Base-by-base conservation (phyloP, 2,329 filamentous ascomycete genomes). In the Mycosphaerella sp. region DNA sequence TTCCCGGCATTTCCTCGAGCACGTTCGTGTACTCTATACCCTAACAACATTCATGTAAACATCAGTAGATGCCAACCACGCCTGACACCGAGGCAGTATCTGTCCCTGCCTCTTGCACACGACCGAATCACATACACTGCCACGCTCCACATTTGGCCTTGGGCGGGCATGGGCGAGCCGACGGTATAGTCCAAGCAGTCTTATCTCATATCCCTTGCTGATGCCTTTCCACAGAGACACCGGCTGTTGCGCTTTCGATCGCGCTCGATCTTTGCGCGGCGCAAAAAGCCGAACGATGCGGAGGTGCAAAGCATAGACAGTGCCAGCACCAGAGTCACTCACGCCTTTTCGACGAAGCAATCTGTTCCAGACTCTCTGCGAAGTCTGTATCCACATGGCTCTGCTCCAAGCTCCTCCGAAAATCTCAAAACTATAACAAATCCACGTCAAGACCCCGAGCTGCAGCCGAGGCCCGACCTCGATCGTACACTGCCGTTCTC, bases 301-400 rank as follows among this genome's bases (percentile, higher is more conserved):
- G 45, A 48, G 18, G 36, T 41, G 36, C 21, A 25, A 14, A 48
- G 36, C 37, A 41, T 48, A 41, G 45, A 48, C 16, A 48, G 45
- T 35, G 28, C 36, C 45, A 34, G 27, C 27, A 48, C 45, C n/a
- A 48, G 37, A 14, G 42, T 47, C 17, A 54, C 46, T 18, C 17
- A 34, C 9, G 52, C 43, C 14, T 45, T 54, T 28, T 30, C 28
- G 27, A 50, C 16, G 18, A 51, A 43, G 28, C 41, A 34, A 17
- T 52, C 53, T 5, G 37, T 49, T 5, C 30, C 49, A n/a, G 50
- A 53, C 18, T 53, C 49, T 6, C 37, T 55, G 17, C 49, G 42
- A 35, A 52, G 37, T n/a, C 16, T 53, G 10, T 54, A 52, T 28
- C 30, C 30, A 4, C 36, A 21, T 41, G 36, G 45, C 10, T 48